Base-by-base conservation (phyloP, 768 basidiomycete species). In the Imleria badia region DNA sequence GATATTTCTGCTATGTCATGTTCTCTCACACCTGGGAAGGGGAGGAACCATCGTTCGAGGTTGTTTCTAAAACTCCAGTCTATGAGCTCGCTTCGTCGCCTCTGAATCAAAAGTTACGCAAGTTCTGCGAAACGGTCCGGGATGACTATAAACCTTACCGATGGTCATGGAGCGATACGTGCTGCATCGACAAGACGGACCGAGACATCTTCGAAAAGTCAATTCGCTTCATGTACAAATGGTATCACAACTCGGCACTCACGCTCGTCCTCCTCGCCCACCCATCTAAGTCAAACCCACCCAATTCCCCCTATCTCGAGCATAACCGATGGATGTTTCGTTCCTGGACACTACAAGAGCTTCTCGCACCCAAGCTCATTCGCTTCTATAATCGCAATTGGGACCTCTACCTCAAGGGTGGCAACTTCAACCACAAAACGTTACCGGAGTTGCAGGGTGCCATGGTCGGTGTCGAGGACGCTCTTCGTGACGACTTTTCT, bases 11-110 rank as follows among this genome's bases (percentile, higher is more conserved):
- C 17, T 62, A 58, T n/a, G 47, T 61, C 42, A 62, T 61, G 60
- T 53, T 62, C 31, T 62, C 60, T 19, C 60, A 62, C 6, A 58
- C 50, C 6, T 62, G 60, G 60, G 55, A 51, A n/a, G 54, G 17
- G 7, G 17, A 34, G 0, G 60, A 62, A 40, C 59, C 60, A 8
- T 36, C 55, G 1, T 61, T 51, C 30, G 15, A 56, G 5, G 48
- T 48, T 17, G 33, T 60, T 5, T 33, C 29, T 12, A 26, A 26
- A 26, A 26, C 26, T 26, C 26, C 26, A 26, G 26, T 26, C 26
- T 26, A 26, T 26, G 26, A 26, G 6, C 26, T 26, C 26, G 4
- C 26, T 26, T 6, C 26, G 26, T 26, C 26, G 26, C 26, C 26
- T 26, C 26, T 26, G 23, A 61, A 60, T 33, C 12, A 45, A 3